phyloP scores from a whole-genome alignment of 305 asterid genomes.

The Vinca major region DNA sequence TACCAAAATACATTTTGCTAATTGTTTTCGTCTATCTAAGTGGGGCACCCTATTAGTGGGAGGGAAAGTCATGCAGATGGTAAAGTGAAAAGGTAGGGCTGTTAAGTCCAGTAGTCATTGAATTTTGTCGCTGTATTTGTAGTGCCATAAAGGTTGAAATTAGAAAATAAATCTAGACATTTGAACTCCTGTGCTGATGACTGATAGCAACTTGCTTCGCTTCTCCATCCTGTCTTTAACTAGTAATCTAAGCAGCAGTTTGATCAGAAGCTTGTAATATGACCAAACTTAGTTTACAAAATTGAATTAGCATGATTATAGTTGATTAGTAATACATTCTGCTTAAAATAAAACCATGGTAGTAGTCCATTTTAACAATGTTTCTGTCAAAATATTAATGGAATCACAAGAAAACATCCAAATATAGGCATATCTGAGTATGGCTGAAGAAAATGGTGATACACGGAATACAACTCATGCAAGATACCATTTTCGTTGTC shows the following conservation, averaged over 20 bases:
- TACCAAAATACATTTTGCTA: background rate
- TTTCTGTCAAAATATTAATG: too few relatives aligned
- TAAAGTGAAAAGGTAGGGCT: background rate
- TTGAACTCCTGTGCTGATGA: background rate
- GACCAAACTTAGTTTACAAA: too few relatives aligned
- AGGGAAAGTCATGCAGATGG: background rate
- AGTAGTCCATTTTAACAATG: background rate
- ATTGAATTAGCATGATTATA: background rate
- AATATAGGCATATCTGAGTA: background rate
- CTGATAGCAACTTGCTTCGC: background rate
- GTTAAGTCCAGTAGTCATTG: background rate
- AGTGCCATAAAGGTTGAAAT: background rate
- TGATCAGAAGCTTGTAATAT: background rate
- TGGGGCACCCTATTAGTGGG: background rate
- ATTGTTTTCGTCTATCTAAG: background rate
- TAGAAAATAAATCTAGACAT: background rate
- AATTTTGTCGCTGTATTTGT: background rate
- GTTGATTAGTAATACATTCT: constrained; percentile 4
- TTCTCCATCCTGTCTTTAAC: background rate
- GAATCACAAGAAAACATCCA: too few relatives aligned
- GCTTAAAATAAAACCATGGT: background rate
- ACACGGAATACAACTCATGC: background rate
- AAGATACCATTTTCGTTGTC: background rate
- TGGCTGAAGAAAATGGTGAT: background rate
- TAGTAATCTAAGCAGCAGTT: background rate